A percentile compares a stretch with the other conserved stretches of the same genome.
Conservation (phyloP, 305 asterid genomes). For the Fraxinus xanthoxyloides region DNA sequence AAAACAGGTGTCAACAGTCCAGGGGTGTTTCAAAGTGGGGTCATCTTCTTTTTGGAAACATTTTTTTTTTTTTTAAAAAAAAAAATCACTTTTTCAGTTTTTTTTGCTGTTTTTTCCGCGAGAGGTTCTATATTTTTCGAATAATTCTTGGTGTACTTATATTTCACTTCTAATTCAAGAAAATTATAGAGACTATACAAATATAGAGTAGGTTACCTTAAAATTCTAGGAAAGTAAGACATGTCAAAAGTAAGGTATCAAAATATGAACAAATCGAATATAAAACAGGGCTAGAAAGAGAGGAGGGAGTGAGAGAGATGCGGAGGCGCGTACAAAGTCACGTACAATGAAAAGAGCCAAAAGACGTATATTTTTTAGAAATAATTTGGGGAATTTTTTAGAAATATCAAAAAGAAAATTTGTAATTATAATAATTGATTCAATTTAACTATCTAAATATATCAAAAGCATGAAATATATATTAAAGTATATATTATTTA, state of each 20-base stretch:
- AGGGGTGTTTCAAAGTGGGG: constrained; percentile 12
- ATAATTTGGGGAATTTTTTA: neutral
- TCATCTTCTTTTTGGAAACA: constrained; percentile 23
- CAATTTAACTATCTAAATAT: neutral
- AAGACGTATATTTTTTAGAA: neutral
- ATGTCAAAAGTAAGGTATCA: neutral
- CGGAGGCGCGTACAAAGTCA: constrained; percentile 21
- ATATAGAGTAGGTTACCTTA: constrained; percentile 17
- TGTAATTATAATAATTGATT: neutral
- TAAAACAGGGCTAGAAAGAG: neutral
- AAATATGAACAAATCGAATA: constrained; percentile 1
- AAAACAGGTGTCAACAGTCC: constrained; percentile 26
- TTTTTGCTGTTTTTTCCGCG: neutral
- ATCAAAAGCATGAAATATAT: neutral
- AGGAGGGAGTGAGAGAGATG: neutral
- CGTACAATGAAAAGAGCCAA: constrained; percentile 29
- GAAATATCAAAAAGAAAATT: neutral
- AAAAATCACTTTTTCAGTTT: neutral
- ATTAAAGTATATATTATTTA: neutral
- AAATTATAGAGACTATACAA: neutral
- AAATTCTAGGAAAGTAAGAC: neutral
- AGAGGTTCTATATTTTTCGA: neutral
- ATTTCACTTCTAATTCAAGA: neutral
- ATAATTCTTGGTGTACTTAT: neutral
- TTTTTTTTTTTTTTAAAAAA: neutral